A percentile compares a stretch with the other conserved stretches of the same genome.
Conservation (phyloP, 2,329 filamentous ascomycete genomes). For the Cryphonectria naterciae region DNA sequence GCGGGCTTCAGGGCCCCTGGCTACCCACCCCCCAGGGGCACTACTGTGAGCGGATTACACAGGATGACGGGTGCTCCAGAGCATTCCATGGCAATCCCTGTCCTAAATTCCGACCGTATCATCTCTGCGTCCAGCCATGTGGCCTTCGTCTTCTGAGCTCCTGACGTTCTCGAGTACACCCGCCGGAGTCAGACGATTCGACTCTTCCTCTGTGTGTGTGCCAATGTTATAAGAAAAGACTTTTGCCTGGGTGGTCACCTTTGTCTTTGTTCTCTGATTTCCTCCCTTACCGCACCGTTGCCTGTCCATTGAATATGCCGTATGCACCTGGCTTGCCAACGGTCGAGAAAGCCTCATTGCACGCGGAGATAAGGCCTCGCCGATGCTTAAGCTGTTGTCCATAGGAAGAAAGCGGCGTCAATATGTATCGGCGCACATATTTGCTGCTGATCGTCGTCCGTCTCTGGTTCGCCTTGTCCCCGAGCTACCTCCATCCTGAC, state of each 20-base stretch:
- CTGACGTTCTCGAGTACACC: slow-evolving; percentile 27
- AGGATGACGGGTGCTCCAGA: slow-evolving; percentile 7
- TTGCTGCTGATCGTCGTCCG: slow-evolving; percentile 82
- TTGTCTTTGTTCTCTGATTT: not conserved
- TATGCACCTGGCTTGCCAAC: slow-evolving; percentile 27
- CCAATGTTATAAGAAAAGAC: not conserved
- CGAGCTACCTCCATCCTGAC: slow-evolving; percentile 97
- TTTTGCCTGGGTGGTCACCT: not conserved
- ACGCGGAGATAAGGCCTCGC: slow-evolving; percentile 26
- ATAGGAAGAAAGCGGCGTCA: slow-evolving; percentile 34
- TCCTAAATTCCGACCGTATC: slow-evolving; percentile 16
- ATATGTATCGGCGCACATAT: slow-evolving; percentile 92
- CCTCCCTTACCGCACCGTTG: not conserved
- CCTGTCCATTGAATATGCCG: slow-evolving; percentile 25
- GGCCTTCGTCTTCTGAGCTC: slow-evolving; percentile 22
- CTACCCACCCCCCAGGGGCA: not conserved
- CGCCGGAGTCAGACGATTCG: slow-evolving; percentile 20
- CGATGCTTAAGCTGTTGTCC: slow-evolving; percentile 33
- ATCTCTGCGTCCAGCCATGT: slow-evolving; percentile 24
- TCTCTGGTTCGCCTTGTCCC: slow-evolving; percentile 90
- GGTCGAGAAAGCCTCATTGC: slow-evolving; percentile 28
- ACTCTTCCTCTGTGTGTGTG: not conserved
- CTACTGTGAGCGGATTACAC: not conserved
- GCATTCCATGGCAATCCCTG: slow-evolving; percentile 24
- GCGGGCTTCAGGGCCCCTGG: not conserved